A percentile compares a stretch with the other conserved stretches of the same genome.
Evolutionary conservation across 805 yeast genomes (phyloP).

Genomic region (Spathaspora gorwiae): DNA sequence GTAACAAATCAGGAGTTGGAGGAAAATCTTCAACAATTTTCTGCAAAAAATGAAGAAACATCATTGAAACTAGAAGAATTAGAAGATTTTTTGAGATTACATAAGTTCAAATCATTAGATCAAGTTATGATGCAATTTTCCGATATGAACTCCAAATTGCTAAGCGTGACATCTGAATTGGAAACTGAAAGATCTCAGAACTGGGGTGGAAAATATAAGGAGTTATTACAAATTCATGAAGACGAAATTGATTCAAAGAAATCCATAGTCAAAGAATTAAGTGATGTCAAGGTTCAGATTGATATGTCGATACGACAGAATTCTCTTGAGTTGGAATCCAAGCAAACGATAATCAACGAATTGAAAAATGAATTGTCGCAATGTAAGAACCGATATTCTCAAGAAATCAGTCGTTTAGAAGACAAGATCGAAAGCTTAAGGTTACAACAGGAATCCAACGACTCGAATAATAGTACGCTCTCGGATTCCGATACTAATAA

Average conservation of each 20-base stretch:
- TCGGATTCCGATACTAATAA: conserved; percentile 1
- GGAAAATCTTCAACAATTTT: conserved; percentile 21
- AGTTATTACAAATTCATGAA: conserved; percentile 19
- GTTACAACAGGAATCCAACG: conserved; percentile 47
- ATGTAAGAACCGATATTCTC: conserved; percentile 29
- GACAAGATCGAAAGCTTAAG: conserved; percentile 66
- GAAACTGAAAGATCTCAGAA: conserved; percentile 14
- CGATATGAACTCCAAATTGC: conserved; percentile 10
- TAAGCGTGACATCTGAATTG: conserved; percentile 13
- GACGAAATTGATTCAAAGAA: conserved; percentile 19
- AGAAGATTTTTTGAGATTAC: conserved; percentile 24
- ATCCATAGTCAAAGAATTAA: conserved; percentile 17
- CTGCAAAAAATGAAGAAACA: conserved; percentile 26
- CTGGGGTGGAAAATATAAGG: conserved; percentile 23
- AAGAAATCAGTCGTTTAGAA: conserved; percentile 59
- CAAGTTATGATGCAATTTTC: conserved; percentile 21
- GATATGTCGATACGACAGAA: conserved; percentile 27
- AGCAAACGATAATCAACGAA: conserved; percentile 26
- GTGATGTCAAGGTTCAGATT: conserved; percentile 28
- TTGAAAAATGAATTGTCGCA: conserved; percentile 25
- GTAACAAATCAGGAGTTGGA: conserved; percentile 26
- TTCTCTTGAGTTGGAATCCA: conserved; percentile 31
- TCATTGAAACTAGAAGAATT: conserved; percentile 36
- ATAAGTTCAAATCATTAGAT: conserved; percentile 24
- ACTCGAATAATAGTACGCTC: background rate